These are phyloP conservation scores for Globisporangium megalacanthum DNA, from an alignment of 352 stramenopile species.

Conservation along the genomic window DNA sequence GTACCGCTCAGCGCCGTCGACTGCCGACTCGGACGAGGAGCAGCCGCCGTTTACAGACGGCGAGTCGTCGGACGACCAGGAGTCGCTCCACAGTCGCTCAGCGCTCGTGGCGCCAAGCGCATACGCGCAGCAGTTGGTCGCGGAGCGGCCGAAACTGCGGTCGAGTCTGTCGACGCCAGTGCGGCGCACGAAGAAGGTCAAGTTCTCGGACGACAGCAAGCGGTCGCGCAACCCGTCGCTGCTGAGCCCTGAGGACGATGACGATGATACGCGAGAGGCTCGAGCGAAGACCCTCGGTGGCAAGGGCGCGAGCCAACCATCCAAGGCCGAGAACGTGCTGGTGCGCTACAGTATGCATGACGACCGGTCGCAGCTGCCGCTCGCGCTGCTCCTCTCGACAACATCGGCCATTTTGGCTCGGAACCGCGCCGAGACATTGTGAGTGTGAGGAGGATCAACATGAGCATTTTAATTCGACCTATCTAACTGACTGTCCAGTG, in stretches of 20 bases:
- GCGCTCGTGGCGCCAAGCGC: not conserved
- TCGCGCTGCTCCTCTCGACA: not conserved
- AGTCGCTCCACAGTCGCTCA: not conserved
- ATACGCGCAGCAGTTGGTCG: not conserved
- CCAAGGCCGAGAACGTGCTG: constrained; percentile 18
- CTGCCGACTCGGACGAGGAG: constrained; percentile 17
- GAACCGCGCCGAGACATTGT: constrained; percentile 1
- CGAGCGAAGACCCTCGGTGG: constrained; percentile 21
- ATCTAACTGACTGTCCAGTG: too few species aligned
- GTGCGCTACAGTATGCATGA: constrained; percentile 3
- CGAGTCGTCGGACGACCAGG: not conserved
- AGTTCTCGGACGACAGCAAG: constrained; percentile 2
- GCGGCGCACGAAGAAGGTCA: constrained; percentile 11
- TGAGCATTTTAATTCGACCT: too few species aligned
- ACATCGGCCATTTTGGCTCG: not conserved
- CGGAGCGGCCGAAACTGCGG: not conserved
- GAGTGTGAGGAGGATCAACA: not conserved
- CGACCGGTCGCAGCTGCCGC: not conserved
- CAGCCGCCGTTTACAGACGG: constrained; percentile 1
- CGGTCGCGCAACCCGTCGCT: too few species aligned
- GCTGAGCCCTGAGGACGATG: not conserved
- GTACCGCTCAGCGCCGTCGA: constrained; percentile 21
- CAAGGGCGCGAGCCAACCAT: constrained; percentile 18
- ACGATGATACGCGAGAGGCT: constrained; percentile 8
- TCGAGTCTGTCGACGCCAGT: constrained; percentile 1